Base-by-base conservation (phyloP, 176 grass and related monocot genomes). In the Oryza coarctata region DNA sequence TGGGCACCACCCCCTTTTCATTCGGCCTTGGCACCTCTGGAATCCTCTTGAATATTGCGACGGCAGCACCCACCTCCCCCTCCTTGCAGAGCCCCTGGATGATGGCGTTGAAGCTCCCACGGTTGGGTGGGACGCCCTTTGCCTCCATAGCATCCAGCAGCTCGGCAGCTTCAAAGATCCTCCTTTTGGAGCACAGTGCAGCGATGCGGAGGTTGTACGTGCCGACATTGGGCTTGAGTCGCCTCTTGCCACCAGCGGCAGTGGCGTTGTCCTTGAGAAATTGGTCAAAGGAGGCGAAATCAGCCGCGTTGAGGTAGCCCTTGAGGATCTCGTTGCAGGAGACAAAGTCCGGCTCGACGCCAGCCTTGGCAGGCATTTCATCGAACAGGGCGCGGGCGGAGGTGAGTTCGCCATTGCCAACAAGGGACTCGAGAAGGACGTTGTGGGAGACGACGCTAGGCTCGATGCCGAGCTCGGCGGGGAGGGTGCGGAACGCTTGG, bases 271-370 rank as follows among this genome's bases (percentile, higher is more conserved):
- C 71, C 73, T 90, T 86, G 0, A 97, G 77, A 3, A 97, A 78
- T 8, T 86, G 77, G 8, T 94, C 39, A 10, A 97, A 97, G 22
- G 65, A 67, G 0, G 80, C 60, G 2, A 75, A 40, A 32, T 97
- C 89, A 2, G 65, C 80, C 10, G 72, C 36, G 30, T 75, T 92
- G 39, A 89, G 77, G 76, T 87, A 94, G 13, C 85, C 92, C 27
- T 77, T 92, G 55, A 97, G 89, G 58, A 97, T 63, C 84, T 89
- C 86, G 25, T 97, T 94, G 80, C 89, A 97, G n/a, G 89, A 92
- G 44, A 94, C 75, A 20, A 97, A 90, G 86, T 94, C 85, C 3
- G 91, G 91, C 28, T 80, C 44, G 6, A 94, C 1, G 17, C 63
- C 79, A 12, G 78, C 84, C 33, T 62, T 74, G 39, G 33, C 40